Percentiles rank a stretch among this genome's conserved stretches.
phyloP scores from a whole-genome alignment of 2,329 filamentous ascomycete genomes.

The Fonsecaea pugnacius region DNA sequence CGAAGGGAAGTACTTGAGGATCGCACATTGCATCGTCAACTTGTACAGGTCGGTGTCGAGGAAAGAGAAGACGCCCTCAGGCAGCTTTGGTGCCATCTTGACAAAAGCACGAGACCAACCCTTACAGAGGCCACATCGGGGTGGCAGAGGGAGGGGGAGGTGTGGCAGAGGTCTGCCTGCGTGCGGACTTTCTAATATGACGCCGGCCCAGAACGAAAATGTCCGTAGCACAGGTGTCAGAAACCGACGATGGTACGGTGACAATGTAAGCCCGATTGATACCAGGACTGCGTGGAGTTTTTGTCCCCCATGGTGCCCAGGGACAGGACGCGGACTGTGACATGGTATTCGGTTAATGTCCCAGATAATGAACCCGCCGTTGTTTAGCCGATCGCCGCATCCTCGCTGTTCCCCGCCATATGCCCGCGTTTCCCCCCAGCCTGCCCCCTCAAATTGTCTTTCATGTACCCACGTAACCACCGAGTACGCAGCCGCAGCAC shows the following conservation, averaged over 20 bases:
- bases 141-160: not conserved
- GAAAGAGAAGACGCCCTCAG: slow-evolving; percentile 80
- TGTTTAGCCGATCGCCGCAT: not conserved
- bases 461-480: too few relatives aligned
- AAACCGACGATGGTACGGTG: not conserved
- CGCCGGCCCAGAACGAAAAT: not conserved
- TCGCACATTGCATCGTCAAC: slow-evolving; percentile 97
- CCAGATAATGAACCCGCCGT: not conserved
- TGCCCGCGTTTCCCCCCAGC: too few relatives aligned
- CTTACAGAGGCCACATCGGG: slow-evolving; percentile 3
- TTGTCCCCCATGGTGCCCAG: not conserved
- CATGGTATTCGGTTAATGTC: not conserved
- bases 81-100: slow-evolving; percentile 40
- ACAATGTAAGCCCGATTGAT: not conserved
- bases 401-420: not conserved
- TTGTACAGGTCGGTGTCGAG: slow-evolving; percentile 91
- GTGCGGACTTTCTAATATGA: not conserved
- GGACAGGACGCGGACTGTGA: not conserved
- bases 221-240: not conserved
- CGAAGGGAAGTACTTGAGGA: slow-evolving; percentile 87
- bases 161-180: not conserved
- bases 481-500: too few relatives aligned
- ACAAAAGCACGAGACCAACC: slow-evolving; percentile 5
- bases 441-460: too few relatives aligned
- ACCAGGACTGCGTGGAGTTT: not conserved